A percentile compares a stretch with the other conserved stretches of the same genome.
phyloP scores from a whole-genome alignment of 2,329 filamentous ascomycete genomes.

The Chaetomium sp. region DNA sequence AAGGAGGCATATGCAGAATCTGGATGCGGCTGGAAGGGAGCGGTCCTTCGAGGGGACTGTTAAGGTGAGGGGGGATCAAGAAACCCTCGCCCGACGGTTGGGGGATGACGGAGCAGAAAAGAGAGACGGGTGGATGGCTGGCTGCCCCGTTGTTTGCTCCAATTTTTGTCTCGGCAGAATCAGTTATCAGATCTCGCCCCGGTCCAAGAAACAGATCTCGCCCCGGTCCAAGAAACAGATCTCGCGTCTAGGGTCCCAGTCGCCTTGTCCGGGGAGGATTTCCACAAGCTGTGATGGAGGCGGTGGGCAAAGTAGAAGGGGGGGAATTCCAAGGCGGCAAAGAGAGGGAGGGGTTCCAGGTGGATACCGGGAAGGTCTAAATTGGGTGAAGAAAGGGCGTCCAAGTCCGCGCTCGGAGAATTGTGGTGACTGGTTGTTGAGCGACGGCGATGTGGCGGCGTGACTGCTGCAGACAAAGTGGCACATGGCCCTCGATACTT shows the following conservation, averaged over 20 bases:
- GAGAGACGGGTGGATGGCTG: neutral
- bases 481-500: neutral
- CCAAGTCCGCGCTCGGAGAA: neutral
- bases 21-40: too few species aligned
- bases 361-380: too few species aligned
- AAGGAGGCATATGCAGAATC: too few species aligned
- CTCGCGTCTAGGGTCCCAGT: neutral
- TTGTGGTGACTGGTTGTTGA: neutral
- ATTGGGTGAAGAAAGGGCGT: too few species aligned
- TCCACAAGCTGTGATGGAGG: neutral
- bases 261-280: neutral
- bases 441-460: constrained; percentile 8
- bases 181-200: constrained; percentile 17
- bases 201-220: constrained; percentile 4
- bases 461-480: constrained; percentile 1
- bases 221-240: constrained; percentile 2
- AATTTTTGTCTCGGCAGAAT: constrained; percentile 9
- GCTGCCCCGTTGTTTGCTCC: constrained; percentile 1
- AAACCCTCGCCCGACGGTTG: neutral
- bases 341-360: neutral
- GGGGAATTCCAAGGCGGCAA: too few species aligned
- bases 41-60: too few species aligned
- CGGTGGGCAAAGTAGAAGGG: neutral
- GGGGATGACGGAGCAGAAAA: neutral
- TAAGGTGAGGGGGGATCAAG: neutral